Conservation (phyloP, 2,329 filamentous ascomycete genomes). For the Penicillium sp. region DNA sequence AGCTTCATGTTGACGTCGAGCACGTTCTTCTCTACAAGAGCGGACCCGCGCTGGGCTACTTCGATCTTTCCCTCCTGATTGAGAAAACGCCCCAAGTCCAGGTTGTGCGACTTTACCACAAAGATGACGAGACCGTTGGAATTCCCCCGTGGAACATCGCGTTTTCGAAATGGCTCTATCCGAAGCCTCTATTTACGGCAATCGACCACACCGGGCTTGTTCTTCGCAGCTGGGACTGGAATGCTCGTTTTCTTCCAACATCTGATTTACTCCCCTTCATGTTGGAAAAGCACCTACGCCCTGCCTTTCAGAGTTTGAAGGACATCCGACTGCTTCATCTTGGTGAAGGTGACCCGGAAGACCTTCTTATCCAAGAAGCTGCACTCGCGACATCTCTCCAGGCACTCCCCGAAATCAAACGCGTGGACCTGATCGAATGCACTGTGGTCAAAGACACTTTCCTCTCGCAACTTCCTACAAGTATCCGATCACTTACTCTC, state of each 20-base stretch:
- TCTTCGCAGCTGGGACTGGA: constrained; percentile 55
- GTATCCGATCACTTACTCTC: constrained; percentile 63
- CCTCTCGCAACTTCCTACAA: constrained; percentile 62
- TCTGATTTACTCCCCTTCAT: constrained; percentile 42
- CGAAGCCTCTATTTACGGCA: constrained; percentile 58
- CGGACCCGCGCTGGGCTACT: constrained; percentile 49
- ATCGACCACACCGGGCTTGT: constrained; percentile 49
- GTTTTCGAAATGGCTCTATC: constrained; percentile 61
- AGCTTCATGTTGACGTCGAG: constrained; percentile 63
- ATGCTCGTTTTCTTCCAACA: constrained; percentile 43
- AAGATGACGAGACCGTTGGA: constrained; percentile 50
- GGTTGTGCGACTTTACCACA: constrained; percentile 67
- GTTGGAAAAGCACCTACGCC: constrained; percentile 50
- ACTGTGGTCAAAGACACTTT: constrained; percentile 64
- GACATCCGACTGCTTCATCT: constrained; percentile 38
- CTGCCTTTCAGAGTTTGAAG: constrained; percentile 48
- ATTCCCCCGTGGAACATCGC: constrained; percentile 28
- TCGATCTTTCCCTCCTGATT: constrained; percentile 57
- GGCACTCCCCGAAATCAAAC: constrained; percentile 59
- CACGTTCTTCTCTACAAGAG: constrained; percentile 51
- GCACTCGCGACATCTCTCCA: constrained; percentile 47
- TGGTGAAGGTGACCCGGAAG: constrained; percentile 40
- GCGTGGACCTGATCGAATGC: constrained; percentile 69
- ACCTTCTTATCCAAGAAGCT: constrained; percentile 27
- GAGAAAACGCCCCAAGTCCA: constrained; percentile 61